These are phyloP conservation scores for Chamaecrista fasciculata DNA, from an alignment of 306 rosid genomes.

Conservation along the genomic window DNA sequence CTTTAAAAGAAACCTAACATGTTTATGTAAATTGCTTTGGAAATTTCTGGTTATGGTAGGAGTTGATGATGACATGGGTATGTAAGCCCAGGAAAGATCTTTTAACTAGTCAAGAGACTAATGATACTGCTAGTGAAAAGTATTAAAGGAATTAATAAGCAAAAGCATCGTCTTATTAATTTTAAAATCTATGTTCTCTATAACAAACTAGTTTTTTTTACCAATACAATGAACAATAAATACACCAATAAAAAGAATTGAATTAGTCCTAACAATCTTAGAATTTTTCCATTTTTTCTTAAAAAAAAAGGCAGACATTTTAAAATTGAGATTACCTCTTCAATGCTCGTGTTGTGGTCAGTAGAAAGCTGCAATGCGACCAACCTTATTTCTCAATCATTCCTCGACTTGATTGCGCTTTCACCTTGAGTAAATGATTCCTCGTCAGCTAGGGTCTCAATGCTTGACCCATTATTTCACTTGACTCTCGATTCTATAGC, in stretches of 20 bases:
- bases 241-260: too few species aligned
- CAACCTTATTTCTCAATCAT: conserved; percentile 54
- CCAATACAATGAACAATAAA: too few species aligned
- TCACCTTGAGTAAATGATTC: conserved; percentile 48
- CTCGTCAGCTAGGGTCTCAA: conserved; percentile 64
- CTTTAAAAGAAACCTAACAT: not conserved
- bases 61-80: not conserved
- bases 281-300: too few species aligned
- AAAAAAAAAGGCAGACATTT: not conserved
- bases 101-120: too few species aligned
- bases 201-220: too few species aligned
- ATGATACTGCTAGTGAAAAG: too few species aligned
- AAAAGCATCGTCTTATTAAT: not conserved
- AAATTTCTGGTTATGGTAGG: not conserved
- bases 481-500: conserved; percentile 32
- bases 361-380: conserved; percentile 86
- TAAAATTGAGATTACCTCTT: conserved; percentile 60
- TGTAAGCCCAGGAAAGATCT: not conserved
- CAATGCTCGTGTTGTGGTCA: conserved; percentile 88
- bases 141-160: not conserved
- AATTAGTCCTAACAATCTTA: too few species aligned
- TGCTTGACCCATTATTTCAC: conserved; percentile 39
- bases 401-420: conserved; percentile 31
- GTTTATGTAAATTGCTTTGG: not conserved
- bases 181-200: not conserved